Evolutionary conservation across 108 stramenopile species (phyloP).

Genomic region (Discostella stelligeroides): DNA sequence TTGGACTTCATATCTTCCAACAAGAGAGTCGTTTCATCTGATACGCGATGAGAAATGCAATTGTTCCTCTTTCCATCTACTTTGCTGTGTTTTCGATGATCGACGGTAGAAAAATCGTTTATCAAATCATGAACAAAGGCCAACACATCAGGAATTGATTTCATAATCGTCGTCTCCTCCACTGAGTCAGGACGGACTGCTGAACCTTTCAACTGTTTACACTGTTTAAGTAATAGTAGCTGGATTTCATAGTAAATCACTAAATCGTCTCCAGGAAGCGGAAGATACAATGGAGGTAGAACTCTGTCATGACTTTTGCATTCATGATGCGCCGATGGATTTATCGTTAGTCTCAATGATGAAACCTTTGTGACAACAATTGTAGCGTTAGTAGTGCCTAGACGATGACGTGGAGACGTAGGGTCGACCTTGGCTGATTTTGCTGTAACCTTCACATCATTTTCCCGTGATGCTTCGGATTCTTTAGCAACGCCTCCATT

Average conservation of each 20-base stretch:
- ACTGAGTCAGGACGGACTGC: constrained; percentile 22
- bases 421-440: not conserved
- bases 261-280: constrained; percentile 36
- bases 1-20: constrained; percentile 18
- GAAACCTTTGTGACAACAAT: constrained; percentile 37
- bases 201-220: constrained; percentile 3
- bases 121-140: constrained; percentile 20
- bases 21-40: constrained; percentile 11
- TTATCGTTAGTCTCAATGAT: constrained; percentile 16
- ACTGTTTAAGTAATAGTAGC: constrained; percentile 47
- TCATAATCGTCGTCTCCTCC: constrained; percentile 15
- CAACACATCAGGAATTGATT: constrained; percentile 20
- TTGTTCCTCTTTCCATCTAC: not conserved
- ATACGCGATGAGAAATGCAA: constrained; percentile 13
- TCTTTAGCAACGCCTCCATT: too few relatives aligned
- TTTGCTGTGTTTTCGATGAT: not conserved
- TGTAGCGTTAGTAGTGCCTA: constrained; percentile 7
- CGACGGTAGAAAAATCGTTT: not conserved
- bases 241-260: constrained; percentile 71
- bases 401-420: not conserved
- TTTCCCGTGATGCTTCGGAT: constrained; percentile 7
- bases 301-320: not conserved
- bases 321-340: not conserved
- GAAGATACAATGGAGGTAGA: constrained; percentile 14
- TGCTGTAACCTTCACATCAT: not conserved